Evolutionary conservation across 805 yeast species (phyloP), one percentile per base, ranked within the genome.

Genomic region (Jamesozyma hellenica): DNA sequence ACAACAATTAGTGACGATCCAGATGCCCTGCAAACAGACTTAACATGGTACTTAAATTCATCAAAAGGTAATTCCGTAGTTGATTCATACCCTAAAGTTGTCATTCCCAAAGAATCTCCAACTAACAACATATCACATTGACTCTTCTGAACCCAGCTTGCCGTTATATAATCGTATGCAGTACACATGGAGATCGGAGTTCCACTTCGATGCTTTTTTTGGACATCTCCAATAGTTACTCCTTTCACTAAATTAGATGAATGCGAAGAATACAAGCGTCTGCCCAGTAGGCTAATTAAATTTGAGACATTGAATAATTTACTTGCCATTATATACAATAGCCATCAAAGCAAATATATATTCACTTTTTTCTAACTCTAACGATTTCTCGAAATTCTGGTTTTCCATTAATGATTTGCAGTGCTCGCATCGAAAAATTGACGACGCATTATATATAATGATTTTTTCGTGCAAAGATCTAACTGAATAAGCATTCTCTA

Each of bases 61-160:
- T 85, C 88, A 38, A 86, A 72, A 2, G 79, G 70, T 21, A 92
- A 62, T 51, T 82, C 82, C 43, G 80, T 77, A 0, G 97, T 81
- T 32, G 82, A 77, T 2, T 68, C 68, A 53, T 81, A 79, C 0
- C 98, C 98, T 46, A 85, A 68, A 0, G 94, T 72, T 1, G 84
- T 88, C 96, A 87, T 90, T 0, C 96, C 86, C 19, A 92, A 63
- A 0, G 96, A 88, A 59, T 90, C 98, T 3, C 98, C 98, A 4
- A 90, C 79, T 2, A 90, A 68, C 6, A 79, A 67, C 42, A 79
- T 69, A 50, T 90, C 96, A 2, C 77, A 68, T 1, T 72, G 70
- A 0, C 88, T 74, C 14, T 68, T 58, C 18, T 80, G 78, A 0
- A 87, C 94, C 50, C 82, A 66, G 25, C 67, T 65, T 1, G 78